A percentile compares a stretch with the other conserved stretches of the same genome.
Conservation (phyloP, 164 flowering plant genomes). For the Piper longum region DNA sequence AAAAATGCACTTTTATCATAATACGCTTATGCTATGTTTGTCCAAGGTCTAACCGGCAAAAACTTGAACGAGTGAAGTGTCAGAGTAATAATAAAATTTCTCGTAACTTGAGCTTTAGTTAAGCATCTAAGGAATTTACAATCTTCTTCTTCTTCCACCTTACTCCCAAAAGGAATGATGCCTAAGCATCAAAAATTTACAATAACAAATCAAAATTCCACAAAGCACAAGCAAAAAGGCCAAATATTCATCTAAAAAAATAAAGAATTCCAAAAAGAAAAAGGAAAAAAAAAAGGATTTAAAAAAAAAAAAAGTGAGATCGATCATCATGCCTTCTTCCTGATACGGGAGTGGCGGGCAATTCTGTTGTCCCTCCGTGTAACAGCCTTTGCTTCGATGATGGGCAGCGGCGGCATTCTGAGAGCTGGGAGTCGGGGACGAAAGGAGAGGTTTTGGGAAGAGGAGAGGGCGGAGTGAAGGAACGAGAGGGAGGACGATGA, state of each 20-base stretch:
- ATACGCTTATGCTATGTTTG: too few species aligned
- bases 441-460: constrained; percentile 7
- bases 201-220: background rate
- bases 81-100: too few species aligned
- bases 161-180: background rate
- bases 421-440: constrained; percentile 5
- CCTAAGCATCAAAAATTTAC: background rate
- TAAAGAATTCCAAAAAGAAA: too few species aligned
- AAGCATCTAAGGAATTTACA: too few species aligned
- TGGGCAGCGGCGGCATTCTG: background rate
- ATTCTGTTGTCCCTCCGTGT: constrained; percentile 49
- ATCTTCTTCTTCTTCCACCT: too few species aligned
- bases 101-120: too few species aligned
- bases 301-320: background rate
- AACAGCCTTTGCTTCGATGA: constrained; percentile 31
- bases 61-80: too few species aligned
- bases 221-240: background rate
- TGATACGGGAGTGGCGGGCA: constrained; percentile 64
- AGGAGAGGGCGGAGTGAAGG: constrained; percentile 11
- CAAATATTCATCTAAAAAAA: background rate
- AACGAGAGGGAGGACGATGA: constrained; percentile 13
- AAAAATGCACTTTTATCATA: too few species aligned
- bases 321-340: constrained; percentile 47
- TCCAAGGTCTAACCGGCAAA: too few species aligned
- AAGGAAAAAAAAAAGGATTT: background rate